Evolutionary conservation across 2,329 filamentous ascomycete genomes (phyloP), one percentile per base, ranked within the genome.

Genomic region (Aquanectria penicillioides): DNA sequence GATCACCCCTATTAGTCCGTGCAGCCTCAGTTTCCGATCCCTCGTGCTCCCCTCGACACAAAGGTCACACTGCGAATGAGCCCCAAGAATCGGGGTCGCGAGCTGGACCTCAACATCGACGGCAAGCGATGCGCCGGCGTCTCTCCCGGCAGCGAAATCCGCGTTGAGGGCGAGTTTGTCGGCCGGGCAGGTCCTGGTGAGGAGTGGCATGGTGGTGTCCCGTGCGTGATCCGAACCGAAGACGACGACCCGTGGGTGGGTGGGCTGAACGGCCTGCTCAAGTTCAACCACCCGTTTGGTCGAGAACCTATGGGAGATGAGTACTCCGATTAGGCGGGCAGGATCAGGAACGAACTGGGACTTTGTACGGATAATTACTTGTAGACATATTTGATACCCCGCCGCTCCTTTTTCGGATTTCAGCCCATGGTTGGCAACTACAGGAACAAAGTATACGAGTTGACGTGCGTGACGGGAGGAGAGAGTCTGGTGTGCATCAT

Each of bases 281-380:
- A 99, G 79, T 99, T 98, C 74, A 99, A 99, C 75, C 92, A 97
- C 78, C 94, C 94, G 0, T 98, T 98, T 81, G 95, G 95, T 23
- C 66, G 75, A 58, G 75, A 76, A 25, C 69, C 73, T 17, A 61
- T 66, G 2, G 72, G 66, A 4, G 72, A 75, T 41, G 72, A 75
- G 22, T 68, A 61, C 38, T 34, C 52, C 4, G 70, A 72, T 40
- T 74, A 69, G 65, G 11, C 46, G 28, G n/a, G 12, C 10, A 25
- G 17, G 17, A 4, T 2, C 26, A n/a, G 12, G 33, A 17, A 11
- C 23, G 46, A 8, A 23, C 36, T 34, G 7, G 15, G 22, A 23
- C 28, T 17, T 13, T 18, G 20, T 7, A 25, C 17, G 23, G 15
- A 50, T n/a, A 15, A 25, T 8, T 28, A 13, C 12, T 15, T 57